These are phyloP conservation scores for Bryoerythrophyllum caledonicum DNA, from an alignment of 225 moss, liverwort and hornwort species.

Conservation along the genomic window DNA sequence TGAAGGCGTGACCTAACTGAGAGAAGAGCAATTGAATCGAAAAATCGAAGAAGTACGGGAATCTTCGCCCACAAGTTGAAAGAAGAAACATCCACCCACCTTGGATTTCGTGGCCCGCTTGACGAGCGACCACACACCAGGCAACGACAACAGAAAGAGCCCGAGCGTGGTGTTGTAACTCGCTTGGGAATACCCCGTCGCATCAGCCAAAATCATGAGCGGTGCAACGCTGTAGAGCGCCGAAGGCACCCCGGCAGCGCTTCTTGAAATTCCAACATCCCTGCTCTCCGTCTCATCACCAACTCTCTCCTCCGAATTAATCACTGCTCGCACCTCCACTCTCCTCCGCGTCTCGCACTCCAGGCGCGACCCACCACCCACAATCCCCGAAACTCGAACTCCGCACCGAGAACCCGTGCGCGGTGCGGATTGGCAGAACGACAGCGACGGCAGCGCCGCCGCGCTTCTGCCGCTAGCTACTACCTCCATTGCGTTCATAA, in stretches of 20 bases:
- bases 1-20: background rate
- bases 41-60: background rate
- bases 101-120: constrained; percentile 95
- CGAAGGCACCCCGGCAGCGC: constrained; percentile 42
- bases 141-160: constrained; percentile 87
- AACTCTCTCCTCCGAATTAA: constrained; percentile 22
- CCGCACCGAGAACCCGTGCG: constrained; percentile 20
- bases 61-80: too few species aligned
- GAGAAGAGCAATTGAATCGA: background rate
- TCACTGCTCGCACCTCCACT: constrained; percentile 28
- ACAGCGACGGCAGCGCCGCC: constrained; percentile 33
- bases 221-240: constrained; percentile 76
- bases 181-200: constrained; percentile 89
- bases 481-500: constrained; percentile 46
- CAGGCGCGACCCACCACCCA: constrained; percentile 10
- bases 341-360: constrained; percentile 29
- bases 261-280: constrained; percentile 21
- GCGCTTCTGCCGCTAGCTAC: constrained; percentile 32
- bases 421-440: constrained; percentile 22
- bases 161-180: constrained; percentile 98
- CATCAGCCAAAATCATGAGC: constrained; percentile 78
- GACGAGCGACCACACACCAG: constrained; percentile 96
- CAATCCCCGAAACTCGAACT: constrained; percentile 13
- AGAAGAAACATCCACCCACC: constrained; percentile 35
- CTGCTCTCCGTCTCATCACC: constrained; percentile 23